Percentiles rank a stretch among this genome's conserved stretches.
phyloP scores from a whole-genome alignment of 1,139 yeast species.

The Pichia sp. region DNA sequence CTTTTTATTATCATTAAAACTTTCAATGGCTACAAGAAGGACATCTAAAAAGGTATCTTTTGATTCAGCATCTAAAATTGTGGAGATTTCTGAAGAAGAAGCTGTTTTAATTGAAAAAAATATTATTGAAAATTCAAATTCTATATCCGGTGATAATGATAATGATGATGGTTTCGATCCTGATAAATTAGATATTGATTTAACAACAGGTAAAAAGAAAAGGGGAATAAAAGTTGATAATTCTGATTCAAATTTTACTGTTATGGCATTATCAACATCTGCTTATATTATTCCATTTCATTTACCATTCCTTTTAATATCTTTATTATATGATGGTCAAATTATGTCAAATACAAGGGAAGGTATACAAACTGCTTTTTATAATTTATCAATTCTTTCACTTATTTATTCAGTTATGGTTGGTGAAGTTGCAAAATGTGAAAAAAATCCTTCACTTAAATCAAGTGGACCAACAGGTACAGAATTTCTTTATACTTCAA shows the following conservation, averaged over 20 bases:
- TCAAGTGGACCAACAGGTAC: slow-evolving; percentile 22
- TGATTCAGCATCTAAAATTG: slow-evolving; percentile 13
- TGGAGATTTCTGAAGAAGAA: slow-evolving; percentile 12
- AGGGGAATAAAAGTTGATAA: slow-evolving; percentile 14
- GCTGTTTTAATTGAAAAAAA: background rate
- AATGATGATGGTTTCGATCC: slow-evolving; percentile 15
- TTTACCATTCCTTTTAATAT: slow-evolving; percentile 32
- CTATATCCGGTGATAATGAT: slow-evolving; percentile 10
- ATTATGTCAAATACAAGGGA: slow-evolving; percentile 12
- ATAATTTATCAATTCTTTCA: slow-evolving; percentile 10
- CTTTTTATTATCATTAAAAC: background rate
- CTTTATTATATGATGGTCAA: slow-evolving; percentile 23
- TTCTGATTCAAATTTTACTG: background rate
- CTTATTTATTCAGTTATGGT: slow-evolving; percentile 15
- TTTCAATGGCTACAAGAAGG: slow-evolving; percentile 10
- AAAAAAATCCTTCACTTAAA: slow-evolving; percentile 10
- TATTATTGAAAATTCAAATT: background rate
- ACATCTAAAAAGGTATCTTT: slow-evolving; percentile 13
- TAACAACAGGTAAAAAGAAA: slow-evolving; percentile 14
- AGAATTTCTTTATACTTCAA: slow-evolving; percentile 23
- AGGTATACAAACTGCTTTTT: slow-evolving; percentile 15
- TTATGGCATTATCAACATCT: slow-evolving; percentile 23
- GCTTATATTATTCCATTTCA: slow-evolving; percentile 44
- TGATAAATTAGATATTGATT: slow-evolving; percentile 14
- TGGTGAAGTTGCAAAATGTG: slow-evolving; percentile 14